Conservation (phyloP, 768 basidiomycete genomes). For the Pleurotus pulmonarius region DNA sequence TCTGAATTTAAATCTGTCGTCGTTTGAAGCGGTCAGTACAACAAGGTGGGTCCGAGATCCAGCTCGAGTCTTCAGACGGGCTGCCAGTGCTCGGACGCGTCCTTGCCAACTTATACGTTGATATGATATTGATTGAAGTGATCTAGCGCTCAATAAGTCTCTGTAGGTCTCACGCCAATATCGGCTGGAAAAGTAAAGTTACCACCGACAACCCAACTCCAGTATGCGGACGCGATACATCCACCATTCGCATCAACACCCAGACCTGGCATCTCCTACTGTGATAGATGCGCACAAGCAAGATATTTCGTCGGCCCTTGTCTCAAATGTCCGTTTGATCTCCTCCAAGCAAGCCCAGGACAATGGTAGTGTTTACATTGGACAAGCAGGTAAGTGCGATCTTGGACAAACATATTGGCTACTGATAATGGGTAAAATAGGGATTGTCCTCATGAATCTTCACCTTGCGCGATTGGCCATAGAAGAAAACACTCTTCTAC, state of each 20-base stretch:
- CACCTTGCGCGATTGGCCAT: neutral
- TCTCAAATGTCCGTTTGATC: slow-evolving; percentile 18
- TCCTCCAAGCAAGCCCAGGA: slow-evolving; percentile 9
- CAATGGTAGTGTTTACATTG: slow-evolving; percentile 24
- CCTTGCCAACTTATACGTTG: too few species aligned
- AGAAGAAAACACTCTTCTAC: neutral
- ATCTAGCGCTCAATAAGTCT: too few species aligned
- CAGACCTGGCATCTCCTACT: neutral
- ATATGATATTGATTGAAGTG: too few species aligned
- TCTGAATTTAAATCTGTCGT: too few species aligned
- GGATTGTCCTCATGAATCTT: neutral
- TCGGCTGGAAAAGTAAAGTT: neutral
- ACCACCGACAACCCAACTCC: neutral
- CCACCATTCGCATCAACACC: slow-evolving; percentile 4
- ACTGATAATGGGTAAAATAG: slow-evolving; percentile 10
- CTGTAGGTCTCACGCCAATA: too few species aligned
- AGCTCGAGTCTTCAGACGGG: too few species aligned
- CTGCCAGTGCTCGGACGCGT: too few species aligned
- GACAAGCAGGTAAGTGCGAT: slow-evolving; percentile 17
- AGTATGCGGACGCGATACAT: slow-evolving; percentile 3
- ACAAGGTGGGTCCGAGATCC: too few species aligned
- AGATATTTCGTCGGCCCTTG: slow-evolving; percentile 21
- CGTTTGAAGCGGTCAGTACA: too few species aligned
- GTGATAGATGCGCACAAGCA: slow-evolving; percentile 1
- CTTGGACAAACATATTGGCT: slow-evolving; percentile 14